Base-by-base conservation (phyloP, 306 rosid genomes). In the Corylus avellana region DNA sequence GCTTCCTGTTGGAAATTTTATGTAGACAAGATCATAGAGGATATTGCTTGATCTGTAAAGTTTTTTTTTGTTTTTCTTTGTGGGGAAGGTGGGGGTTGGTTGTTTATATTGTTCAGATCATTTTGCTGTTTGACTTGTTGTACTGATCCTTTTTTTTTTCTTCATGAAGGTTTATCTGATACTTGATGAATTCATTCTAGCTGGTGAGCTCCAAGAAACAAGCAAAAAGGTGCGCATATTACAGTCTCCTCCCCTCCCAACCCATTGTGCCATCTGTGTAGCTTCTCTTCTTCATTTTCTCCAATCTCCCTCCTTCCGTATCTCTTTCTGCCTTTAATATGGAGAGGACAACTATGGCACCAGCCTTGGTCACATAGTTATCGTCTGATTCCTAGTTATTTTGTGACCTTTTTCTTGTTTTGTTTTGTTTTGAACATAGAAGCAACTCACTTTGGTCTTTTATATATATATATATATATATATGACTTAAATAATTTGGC, bases 141-240 rank as follows among this genome's bases (percentile, higher is more conserved):
- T 42, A 39, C 29, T n/a, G 29, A 14, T 42, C 58, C 77, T 70
- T 59, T 47, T 14, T 42, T 80, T 46, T 77, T 50, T 75, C 11
- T 51, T 25, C 84, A 39, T 79, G 77, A 77, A 89, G 92, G 90
- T 89, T 12, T 86, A 89, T 83, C 87, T 89, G 84, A 89, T 89
- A 77, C 92, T 86, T 13, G 90, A 89, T 59, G 90, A 89, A 57
- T 89, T 89, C 82, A 89, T 86, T 76, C 92, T 89, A 73, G 90
- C 92, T 62, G 92, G 92, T 72, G 90, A 89, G 75, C 92, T 89
- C 75, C 92, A 89, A 84, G 92, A 89, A 86, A 89, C 92, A 58
- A 89, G 92, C 88, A 89, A 89, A 78, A 89, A 82, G 90, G 92
- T 89, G 39, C 62, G 81, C 32, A 70, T n/a, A 5, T 44, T 27